Evolutionary conservation across 2,329 filamentous ascomycete genomes (phyloP).

Genomic region (Ophiosphaerella korrae): DNA sequence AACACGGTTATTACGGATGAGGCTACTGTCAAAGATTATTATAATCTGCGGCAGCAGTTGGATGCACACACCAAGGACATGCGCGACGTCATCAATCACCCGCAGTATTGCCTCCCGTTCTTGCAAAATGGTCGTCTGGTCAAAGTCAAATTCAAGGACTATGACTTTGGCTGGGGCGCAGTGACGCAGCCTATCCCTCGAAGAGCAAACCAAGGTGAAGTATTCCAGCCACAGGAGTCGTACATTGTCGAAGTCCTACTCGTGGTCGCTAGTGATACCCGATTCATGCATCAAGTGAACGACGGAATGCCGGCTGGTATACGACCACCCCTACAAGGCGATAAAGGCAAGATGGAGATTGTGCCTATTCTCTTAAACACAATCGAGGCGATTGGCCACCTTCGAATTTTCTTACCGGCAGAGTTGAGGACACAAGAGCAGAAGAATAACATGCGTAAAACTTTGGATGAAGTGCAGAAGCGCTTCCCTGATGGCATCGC

Average conservation of each 20-base stretch:
- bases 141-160: slow-evolving; percentile 76
- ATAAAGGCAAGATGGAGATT: slow-evolving; percentile 75
- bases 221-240: slow-evolving; percentile 75
- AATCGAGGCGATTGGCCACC: slow-evolving; percentile 81
- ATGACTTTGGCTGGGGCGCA: slow-evolving; percentile 94
- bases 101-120: slow-evolving; percentile 82
- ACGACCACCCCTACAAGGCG: slow-evolving; percentile 64
- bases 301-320: slow-evolving; percentile 69
- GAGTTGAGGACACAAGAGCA: slow-evolving; percentile 73
- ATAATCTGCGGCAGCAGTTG: slow-evolving; percentile 83
- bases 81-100: slow-evolving; percentile 88
- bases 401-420: slow-evolving; percentile 81
- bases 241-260: slow-evolving; percentile 85
- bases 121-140: slow-evolving; percentile 87
- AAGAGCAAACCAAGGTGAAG: slow-evolving; percentile 67
- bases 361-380: slow-evolving; percentile 87
- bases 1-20: slow-evolving; percentile 83
- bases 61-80: slow-evolving; percentile 86
- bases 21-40: slow-evolving; percentile 89
- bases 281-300: slow-evolving; percentile 63
- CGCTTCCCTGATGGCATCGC: slow-evolving; percentile 93
- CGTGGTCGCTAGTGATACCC: slow-evolving; percentile 60
- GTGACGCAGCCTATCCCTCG: slow-evolving; percentile 75
- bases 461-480: slow-evolving; percentile 77
- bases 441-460: slow-evolving; percentile 69